Percentiles rank a stretch among this genome's conserved stretches.
Evolutionary conservation across 106 monocot genomes (phyloP).

Genomic region (Agapanthus africanus): DNA sequence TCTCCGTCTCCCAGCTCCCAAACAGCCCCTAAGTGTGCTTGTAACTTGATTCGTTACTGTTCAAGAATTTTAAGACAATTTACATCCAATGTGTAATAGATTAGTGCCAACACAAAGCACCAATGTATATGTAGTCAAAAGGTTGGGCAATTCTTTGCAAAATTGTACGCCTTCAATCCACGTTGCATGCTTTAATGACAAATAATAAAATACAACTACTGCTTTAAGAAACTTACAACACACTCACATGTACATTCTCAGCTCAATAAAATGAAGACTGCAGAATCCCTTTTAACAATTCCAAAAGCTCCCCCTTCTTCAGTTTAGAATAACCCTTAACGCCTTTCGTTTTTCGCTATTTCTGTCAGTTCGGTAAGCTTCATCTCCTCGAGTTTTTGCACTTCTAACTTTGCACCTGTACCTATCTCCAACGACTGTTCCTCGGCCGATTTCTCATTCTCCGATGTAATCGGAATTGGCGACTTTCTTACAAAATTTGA

Average conservation of each 20-base stretch:
- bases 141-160: too few relatives aligned
- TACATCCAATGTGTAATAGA: too few relatives aligned
- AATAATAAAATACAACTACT: too few relatives aligned
- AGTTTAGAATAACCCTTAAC: slow-evolving; percentile 55
- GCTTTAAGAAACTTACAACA: neutral
- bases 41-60: too few relatives aligned
- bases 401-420: slow-evolving; percentile 2
- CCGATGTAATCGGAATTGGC: slow-evolving; percentile 27
- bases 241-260: neutral
- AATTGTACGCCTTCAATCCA: too few relatives aligned
- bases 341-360: slow-evolving; percentile 44
- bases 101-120: too few relatives aligned
- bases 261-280: slow-evolving; percentile 8
- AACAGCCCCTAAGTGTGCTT: too few relatives aligned
- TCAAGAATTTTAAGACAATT: too few relatives aligned
- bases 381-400: slow-evolving; percentile 35
- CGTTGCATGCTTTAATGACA: too few relatives aligned
- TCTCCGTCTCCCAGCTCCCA: too few relatives aligned
- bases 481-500: slow-evolving; percentile 59
- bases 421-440: too few relatives aligned
- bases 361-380: slow-evolving; percentile 59
- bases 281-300: slow-evolving; percentile 32
- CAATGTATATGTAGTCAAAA: too few relatives aligned
- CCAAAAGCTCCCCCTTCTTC: slow-evolving; percentile 54
- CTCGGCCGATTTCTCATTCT: neutral